Percentiles rank a stretch among this genome's conserved stretches.
Evolutionary conservation across 2,329 filamentous ascomycete genomes (phyloP).

Genomic region (Falciphora oryzae): DNA sequence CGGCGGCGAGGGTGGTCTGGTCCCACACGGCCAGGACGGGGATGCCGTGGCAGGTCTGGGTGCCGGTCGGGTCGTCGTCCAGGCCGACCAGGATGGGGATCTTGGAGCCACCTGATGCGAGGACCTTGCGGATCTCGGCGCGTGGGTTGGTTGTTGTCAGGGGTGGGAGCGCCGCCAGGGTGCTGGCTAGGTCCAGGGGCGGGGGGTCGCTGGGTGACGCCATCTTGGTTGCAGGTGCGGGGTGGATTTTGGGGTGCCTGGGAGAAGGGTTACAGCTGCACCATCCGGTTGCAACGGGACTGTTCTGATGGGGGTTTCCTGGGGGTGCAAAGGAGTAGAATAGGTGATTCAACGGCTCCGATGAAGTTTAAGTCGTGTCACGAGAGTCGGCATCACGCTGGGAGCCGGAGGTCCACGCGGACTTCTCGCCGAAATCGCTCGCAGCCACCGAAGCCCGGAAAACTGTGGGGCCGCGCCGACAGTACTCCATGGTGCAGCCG

Average conservation of each 20-base stretch:
- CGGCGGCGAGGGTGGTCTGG: slow-evolving; percentile 32
- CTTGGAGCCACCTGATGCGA: slow-evolving; percentile 4
- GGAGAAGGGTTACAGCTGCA: neutral
- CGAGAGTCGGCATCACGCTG: too few species aligned
- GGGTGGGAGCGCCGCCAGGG: slow-evolving; percentile 3
- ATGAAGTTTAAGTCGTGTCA: too few species aligned
- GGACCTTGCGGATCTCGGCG: slow-evolving; percentile 2
- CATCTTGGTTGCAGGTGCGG: neutral
- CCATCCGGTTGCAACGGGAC: too few species aligned
- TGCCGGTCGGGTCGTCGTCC: slow-evolving; percentile 55
- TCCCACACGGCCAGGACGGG: slow-evolving; percentile 50
- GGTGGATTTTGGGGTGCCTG: neutral
- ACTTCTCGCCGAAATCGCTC: neutral
- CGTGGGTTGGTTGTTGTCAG: neutral
- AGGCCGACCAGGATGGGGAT: slow-evolving; percentile 33
- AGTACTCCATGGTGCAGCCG: too few species aligned
- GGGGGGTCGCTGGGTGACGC: slow-evolving; percentile 6
- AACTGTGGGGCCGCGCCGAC: neutral
- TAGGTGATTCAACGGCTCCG: too few species aligned
- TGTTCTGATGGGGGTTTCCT: too few species aligned
- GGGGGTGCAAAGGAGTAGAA: too few species aligned
- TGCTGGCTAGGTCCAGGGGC: slow-evolving; percentile 3
- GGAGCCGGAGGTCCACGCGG: neutral
- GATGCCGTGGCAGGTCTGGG: slow-evolving; percentile 55
- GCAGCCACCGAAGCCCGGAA: neutral